A percentile compares a stretch with the other conserved stretches of the same genome.
Conservation (phyloP, 139 green algal genomes). For the Trebouxia sp. region DNA sequence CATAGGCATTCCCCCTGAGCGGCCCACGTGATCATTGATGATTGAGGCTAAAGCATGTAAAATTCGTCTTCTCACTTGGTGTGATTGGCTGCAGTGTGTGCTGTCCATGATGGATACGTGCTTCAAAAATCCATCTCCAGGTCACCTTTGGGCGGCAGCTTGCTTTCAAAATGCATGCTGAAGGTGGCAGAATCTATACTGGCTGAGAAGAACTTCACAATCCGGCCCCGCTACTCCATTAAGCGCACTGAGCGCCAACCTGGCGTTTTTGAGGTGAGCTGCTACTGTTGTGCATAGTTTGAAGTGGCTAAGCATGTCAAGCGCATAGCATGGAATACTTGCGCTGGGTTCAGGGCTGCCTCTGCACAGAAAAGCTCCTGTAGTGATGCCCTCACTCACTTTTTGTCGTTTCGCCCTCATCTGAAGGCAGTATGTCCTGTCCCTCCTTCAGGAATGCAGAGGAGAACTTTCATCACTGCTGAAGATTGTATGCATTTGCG, state of each 20-base stretch:
- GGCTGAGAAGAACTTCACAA: conserved; percentile 21
- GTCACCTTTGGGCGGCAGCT: conserved; percentile 69
- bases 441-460: too few relatives aligned
- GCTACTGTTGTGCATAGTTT: not conserved
- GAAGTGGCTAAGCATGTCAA: not conserved
- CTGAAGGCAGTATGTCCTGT: too few relatives aligned
- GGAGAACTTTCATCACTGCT: too few relatives aligned
- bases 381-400: too few relatives aligned
- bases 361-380: too few relatives aligned
- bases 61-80: too few relatives aligned
- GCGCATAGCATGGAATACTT: not conserved
- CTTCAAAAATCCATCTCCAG: conserved; percentile 80
- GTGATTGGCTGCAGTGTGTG: conserved; percentile 67
- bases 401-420: too few relatives aligned
- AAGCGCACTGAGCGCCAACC: conserved; percentile 58
- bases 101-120: conserved; percentile 93
- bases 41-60: not conserved
- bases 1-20: too few relatives aligned
- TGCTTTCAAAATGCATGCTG: conserved; percentile 70
- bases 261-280: conserved; percentile 70
- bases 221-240: conserved; percentile 82
- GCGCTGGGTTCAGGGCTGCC: too few relatives aligned
- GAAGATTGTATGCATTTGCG: too few relatives aligned
- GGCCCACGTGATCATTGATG: not conserved
- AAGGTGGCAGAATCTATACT: conserved; percentile 55